Evolutionary conservation across 495 filamentous ascomycete species (phyloP), one percentile per base, ranked within the genome.

Genomic region (Xylaria palmicola): DNA sequence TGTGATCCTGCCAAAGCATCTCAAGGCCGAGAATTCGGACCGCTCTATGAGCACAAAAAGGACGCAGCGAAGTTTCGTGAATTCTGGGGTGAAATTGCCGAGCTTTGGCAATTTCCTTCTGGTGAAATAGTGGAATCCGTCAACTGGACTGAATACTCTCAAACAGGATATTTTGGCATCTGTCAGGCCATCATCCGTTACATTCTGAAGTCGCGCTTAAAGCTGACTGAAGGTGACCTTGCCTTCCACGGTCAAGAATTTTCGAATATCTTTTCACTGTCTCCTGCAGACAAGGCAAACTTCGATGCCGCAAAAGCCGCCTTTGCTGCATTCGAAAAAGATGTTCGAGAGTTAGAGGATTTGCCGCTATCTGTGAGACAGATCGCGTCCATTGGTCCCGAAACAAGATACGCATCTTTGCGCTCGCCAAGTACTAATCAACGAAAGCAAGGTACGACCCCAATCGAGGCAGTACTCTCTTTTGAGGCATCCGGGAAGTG

Each of bases 401-500:
- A 88, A 51, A 77, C 96, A 8, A 85, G 93, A 47, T 92, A 88
- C 64, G 76, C 92, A 4, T 89, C 90, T 0, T 72, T 89, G 53
- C 77, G 77, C 27, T 69, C 69, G 20, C 86, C 85, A 8, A 62
- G 68, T 17, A 66, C 83, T 32, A 72, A 69, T 13, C 64, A 70
- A 13, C 64, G 70, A 26, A 77, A 76, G 47, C 75, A 72, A 0
- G 62, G 69, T 3, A 66, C 68, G 0, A 69, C 62, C 0, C 78
- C 78, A 0, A 68, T 81, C 66, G 86, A 93, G 56, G 78, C 93
- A 52, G 79, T 90, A 36, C 80, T 98, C 24, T 92, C 93, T 63
- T 97, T 98, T 65, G 94, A 98, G 76, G 90, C 89, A 32, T 98
- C 95, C 4, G 86, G 85, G 9, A 88, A 92, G 57, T 98, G 94